Base-by-base conservation (phyloP, 352 stramenopile species). In the Phytophthora litchii region DNA sequence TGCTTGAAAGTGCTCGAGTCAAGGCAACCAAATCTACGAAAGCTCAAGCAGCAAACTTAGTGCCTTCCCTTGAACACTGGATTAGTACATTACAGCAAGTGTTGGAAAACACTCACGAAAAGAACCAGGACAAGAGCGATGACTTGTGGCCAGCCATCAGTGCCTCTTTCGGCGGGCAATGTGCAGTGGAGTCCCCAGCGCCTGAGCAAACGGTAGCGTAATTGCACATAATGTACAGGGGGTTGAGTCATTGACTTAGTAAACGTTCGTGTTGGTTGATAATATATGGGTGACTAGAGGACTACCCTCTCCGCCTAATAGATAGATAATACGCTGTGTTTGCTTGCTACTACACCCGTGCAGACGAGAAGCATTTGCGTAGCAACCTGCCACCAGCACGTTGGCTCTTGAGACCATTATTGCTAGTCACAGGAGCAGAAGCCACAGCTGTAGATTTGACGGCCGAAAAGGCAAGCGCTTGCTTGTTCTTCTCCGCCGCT, bases 141-240 rank as follows among this genome's bases (percentile, higher is more conserved):
- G 80, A 89, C 36, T 61, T 92, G 0, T 84, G 83, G 63, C 44
- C 60, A 16, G 61, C 67, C 0, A 50, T 89, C n/a, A 71, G 59
- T 52, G 47, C 54, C 4, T 63, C 66, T 12, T 76, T 72, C 21
- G 49, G 29, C 17, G 47, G 54, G 21, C 58, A 65, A 25, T 76
- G 63, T 36, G 27, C 57, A 19, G 49, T 72, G 34, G 54, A 62
- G 20, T 44, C 62, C 29, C 17, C 47, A n/a, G 40, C 13, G 3
- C 29, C 17, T 25, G 49, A 59, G 36, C 20, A 64, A 17, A 19
- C 41, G 25, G 59, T 32, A 40, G 52, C 60, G 19, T 73, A 57
- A 64, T 40, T 58, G 37, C n/a, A 42, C 57, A 60, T 41, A 58
- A 50, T 66, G 57, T 54, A 49, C 45, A 51, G 11, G 20, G 32